Conservation (phyloP, 1,284 basidiomycete species). For the Heterobasidion annosum region DNA sequence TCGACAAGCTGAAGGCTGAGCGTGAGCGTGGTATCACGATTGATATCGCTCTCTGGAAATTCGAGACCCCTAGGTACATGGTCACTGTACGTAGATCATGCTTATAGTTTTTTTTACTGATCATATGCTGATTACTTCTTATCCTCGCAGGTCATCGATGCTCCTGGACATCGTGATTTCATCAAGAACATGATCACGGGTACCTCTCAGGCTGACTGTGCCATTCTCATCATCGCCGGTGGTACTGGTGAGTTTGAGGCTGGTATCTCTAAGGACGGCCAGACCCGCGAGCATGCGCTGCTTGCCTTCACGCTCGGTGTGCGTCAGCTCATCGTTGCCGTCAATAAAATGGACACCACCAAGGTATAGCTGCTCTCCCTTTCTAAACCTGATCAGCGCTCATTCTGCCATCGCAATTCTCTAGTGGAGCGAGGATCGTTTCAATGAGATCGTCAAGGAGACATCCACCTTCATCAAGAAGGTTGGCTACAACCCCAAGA, state of each 20-base stretch:
- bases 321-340: conserved; percentile 98
- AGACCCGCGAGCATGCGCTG: conserved; percentile 99
- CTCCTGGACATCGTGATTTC: conserved; percentile 99
- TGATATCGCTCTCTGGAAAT: conserved; percentile 99
- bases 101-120: conserved; percentile 9
- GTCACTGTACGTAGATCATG: conserved; percentile 58
- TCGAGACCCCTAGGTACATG: conserved; percentile 92
- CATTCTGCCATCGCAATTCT: conserved; percentile 8
- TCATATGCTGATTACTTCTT: conserved; percentile 4
- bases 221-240: conserved; percentile 98
- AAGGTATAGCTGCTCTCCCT: conserved; percentile 46
- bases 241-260: conserved; percentile 99
- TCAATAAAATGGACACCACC: conserved; percentile 99
- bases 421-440: conserved; percentile 98
- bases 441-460: conserved; percentile 99
- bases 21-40: conserved; percentile 99
- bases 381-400: conserved; percentile 8
- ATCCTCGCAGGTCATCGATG: conserved; percentile 80
- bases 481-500: conserved; percentile 99
- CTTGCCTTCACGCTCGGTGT: conserved; percentile 99
- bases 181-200: conserved; percentile 99
- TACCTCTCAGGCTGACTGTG: conserved; percentile 99
- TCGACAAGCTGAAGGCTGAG: conserved; percentile 99
- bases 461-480: conserved; percentile 99
- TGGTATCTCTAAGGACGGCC: conserved; percentile 99